Evolutionary conservation across 108 stramenopile genomes (phyloP).

Genomic region (Nannochloropsis oceanica): DNA sequence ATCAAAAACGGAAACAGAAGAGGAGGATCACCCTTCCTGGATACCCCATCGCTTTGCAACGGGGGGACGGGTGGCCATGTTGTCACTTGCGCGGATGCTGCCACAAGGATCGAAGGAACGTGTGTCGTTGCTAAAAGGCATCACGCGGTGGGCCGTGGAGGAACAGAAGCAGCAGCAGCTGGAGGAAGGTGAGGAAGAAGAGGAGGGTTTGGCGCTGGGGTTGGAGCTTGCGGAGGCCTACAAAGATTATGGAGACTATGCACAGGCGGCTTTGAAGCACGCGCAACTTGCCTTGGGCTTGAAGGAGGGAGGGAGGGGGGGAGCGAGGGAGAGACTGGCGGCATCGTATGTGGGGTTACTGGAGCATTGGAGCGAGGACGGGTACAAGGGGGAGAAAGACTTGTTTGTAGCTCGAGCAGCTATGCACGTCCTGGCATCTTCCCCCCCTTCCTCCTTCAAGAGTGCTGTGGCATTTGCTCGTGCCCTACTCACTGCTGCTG

Average conservation of each 20-base stretch:
- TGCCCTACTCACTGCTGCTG: neutral
- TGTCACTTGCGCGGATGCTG: neutral
- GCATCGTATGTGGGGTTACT: neutral
- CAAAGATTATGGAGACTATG: neutral
- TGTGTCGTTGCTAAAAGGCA: neutral
- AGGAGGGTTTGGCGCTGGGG: neutral
- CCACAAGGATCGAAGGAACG: neutral
- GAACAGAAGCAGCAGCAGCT: too few relatives aligned
- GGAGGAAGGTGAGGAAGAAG: neutral
- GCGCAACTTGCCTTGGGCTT: neutral
- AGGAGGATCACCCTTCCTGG: neutral
- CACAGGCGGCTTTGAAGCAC: neutral
- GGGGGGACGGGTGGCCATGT: neutral
- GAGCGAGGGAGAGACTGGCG: neutral
- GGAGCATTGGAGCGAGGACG: neutral
- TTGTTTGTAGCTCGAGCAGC: neutral
- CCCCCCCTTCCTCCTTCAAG: neutral
- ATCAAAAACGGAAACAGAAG: neutral
- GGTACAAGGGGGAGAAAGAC: neutral
- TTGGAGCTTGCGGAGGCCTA: neutral
- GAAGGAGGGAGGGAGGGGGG: slow-evolving; percentile 2
- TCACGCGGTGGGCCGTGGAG: neutral
- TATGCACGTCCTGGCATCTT: neutral
- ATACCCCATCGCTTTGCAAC: neutral
- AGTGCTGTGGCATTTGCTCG: neutral